Conservation (phyloP, 352 stramenopile genomes). For the Lagenidium giganteum region DNA sequence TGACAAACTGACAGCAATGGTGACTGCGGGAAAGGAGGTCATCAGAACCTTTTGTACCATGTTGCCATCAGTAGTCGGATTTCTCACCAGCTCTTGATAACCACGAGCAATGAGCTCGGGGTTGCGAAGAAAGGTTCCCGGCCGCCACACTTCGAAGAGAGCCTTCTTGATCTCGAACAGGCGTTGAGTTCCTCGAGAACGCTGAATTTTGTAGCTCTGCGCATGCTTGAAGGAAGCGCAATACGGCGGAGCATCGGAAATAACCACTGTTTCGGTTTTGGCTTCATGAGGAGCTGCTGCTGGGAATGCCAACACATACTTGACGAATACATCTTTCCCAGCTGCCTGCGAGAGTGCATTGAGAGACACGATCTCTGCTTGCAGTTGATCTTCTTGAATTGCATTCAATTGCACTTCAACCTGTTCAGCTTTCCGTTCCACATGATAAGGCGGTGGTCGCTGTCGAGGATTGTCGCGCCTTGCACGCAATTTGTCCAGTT, state of each 20-base stretch:
- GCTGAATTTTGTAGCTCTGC: constrained; percentile 48
- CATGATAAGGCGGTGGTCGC: constrained; percentile 31
- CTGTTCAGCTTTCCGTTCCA: constrained; percentile 30
- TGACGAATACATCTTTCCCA: constrained; percentile 57
- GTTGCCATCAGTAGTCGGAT: neutral
- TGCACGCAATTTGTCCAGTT: constrained; percentile 43
- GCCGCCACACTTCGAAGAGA: constrained; percentile 69
- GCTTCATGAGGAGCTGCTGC: constrained; percentile 49
- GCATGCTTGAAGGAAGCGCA: constrained; percentile 16
- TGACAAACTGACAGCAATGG: constrained; percentile 47
- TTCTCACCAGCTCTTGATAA: constrained; percentile 61
- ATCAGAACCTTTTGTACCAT: neutral
- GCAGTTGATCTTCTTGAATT: constrained; percentile 45
- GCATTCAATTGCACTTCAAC: constrained; percentile 40
- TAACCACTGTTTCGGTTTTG: constrained; percentile 34
- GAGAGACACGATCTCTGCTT: constrained; percentile 41
- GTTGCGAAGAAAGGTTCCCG: constrained; percentile 55
- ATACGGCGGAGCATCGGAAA: constrained; percentile 27
- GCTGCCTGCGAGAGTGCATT: constrained; percentile 32
- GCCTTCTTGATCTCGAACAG: constrained; percentile 83
- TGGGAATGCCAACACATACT: constrained; percentile 73
- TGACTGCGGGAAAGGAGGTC: constrained; percentile 14
- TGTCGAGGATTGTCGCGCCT: constrained; percentile 49
- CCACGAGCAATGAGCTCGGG: constrained; percentile 55
- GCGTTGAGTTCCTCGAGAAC: constrained; percentile 56